Conservation (phyloP, 139 green algal species). For the Closterium sp. region DNA sequence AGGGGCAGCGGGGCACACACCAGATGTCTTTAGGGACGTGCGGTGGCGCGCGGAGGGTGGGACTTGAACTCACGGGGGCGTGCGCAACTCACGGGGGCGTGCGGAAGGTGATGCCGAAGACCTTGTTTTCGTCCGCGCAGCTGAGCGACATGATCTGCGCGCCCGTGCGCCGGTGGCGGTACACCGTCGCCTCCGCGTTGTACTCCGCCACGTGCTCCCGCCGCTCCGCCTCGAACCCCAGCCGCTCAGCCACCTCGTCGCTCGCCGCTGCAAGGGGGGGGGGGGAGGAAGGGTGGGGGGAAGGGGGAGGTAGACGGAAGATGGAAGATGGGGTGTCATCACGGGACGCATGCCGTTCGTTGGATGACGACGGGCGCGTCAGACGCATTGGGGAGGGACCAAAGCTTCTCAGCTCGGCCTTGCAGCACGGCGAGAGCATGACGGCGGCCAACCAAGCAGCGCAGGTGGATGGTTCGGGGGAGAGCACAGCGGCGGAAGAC, state of each 20-base stretch:
- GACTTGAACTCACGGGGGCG: background rate
- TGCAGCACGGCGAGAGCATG: too few relatives aligned
- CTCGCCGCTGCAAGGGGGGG: conserved; percentile 17
- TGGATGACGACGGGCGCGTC: too few relatives aligned
- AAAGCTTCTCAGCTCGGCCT: too few relatives aligned
- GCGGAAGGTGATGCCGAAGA: conserved; percentile 92
- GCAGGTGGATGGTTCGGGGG: too few relatives aligned
- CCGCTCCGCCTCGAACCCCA: conserved; percentile 56
- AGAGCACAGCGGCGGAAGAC: too few relatives aligned
- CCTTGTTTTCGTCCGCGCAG: conserved; percentile 99
- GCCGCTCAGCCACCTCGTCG: background rate
- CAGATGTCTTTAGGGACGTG: too few relatives aligned
- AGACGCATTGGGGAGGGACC: too few relatives aligned
- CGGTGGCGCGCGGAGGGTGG: too few relatives aligned
- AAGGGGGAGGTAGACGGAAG: background rate
- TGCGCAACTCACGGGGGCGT: conserved; percentile 73
- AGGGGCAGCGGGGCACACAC: too few relatives aligned
- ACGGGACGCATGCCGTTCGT: too few relatives aligned
- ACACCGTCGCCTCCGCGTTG: conserved; percentile 57
- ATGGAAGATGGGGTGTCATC: background rate
- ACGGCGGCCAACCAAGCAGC: background rate
- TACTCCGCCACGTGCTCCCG: conserved; percentile 56
- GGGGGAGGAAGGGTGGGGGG: background rate
- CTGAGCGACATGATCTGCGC: conserved; percentile 91
- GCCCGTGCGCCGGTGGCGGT: conserved; percentile 77